phyloP scores from a whole-genome alignment of 768 basidiomycete genomes.

The Amanita molliuscula region DNA sequence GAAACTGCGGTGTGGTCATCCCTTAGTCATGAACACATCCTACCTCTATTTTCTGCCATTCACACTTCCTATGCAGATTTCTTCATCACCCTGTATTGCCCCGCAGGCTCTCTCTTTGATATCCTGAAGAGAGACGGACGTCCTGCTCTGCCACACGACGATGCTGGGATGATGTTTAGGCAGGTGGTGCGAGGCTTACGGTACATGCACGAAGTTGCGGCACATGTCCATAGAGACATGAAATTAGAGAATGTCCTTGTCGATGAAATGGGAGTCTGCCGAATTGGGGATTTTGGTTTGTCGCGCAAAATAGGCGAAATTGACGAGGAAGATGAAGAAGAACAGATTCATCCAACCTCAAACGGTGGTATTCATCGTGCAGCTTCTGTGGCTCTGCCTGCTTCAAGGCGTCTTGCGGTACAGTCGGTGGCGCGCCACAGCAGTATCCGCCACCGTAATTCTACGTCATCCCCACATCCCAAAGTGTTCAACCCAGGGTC shows the following conservation, averaged over 20 bases:
- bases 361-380: constrained; percentile 26
- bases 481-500: constrained; percentile 57
- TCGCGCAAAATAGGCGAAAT: constrained; percentile 50
- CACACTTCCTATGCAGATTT: constrained; percentile 58
- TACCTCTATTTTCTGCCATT: constrained; percentile 66
- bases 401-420: constrained; percentile 18
- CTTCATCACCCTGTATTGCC: constrained; percentile 77
- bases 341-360: constrained; percentile 14
- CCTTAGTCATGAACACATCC: constrained; percentile 76
- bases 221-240: constrained; percentile 85
- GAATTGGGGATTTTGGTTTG: constrained; percentile 81
- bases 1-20: constrained; percentile 68
- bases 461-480: constrained; percentile 20
- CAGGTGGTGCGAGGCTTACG: constrained; percentile 77
- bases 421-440: constrained; percentile 27
- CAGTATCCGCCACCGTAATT: constrained; percentile 41
- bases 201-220: constrained; percentile 71
- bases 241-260: constrained; percentile 96
- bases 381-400: constrained; percentile 26
- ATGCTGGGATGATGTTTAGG: constrained; percentile 76
- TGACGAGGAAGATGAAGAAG: constrained; percentile 26
- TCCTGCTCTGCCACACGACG: constrained; percentile 65
- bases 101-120: constrained; percentile 77
- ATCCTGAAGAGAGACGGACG: constrained; percentile 64
- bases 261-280: constrained; percentile 81